Conservation (phyloP, 129 eudicot genomes). For the Pittosporum tobira region DNA sequence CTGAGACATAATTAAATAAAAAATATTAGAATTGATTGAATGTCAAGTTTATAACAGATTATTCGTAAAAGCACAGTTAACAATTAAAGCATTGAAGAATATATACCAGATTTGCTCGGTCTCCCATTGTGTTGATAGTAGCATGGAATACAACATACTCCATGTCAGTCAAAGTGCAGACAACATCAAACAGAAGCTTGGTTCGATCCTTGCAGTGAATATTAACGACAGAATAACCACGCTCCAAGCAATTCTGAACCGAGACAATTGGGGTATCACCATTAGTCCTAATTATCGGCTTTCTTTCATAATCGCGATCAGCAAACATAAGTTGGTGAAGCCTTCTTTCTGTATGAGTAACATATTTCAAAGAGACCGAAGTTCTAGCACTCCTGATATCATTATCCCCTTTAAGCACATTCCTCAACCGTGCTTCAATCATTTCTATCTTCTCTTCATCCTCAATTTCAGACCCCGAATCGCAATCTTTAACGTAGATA, state of each 20-base stretch:
- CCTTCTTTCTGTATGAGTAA: conserved; percentile 83
- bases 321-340: conserved; percentile 93
- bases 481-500: conserved; percentile 61
- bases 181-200: conserved; percentile 75
- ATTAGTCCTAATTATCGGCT: conserved; percentile 23
- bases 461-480: conserved; percentile 54
- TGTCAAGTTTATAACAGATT: not conserved
- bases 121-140: conserved; percentile 48
- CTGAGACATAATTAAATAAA: conserved; percentile 25
- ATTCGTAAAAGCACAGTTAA: not conserved
- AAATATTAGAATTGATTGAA: not conserved
- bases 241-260: conserved; percentile 61
- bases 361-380: conserved; percentile 47
- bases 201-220: conserved; percentile 72
- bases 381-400: conserved; percentile 75
- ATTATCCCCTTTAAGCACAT: conserved; percentile 77
- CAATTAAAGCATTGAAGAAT: not conserved
- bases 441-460: conserved; percentile 44
- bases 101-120: conserved; percentile 58
- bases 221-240: conserved; percentile 67
- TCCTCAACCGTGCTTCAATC: conserved; percentile 51
- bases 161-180: conserved; percentile 84
- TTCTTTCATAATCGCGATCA: conserved; percentile 68
- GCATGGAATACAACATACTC: conserved; percentile 76
- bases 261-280: conserved; percentile 45